Percentiles rank a stretch among this genome's conserved stretches.
phyloP scores from a whole-genome alignment of 2,329 filamentous ascomycete genomes.

The Gyromitra esculenta region DNA sequence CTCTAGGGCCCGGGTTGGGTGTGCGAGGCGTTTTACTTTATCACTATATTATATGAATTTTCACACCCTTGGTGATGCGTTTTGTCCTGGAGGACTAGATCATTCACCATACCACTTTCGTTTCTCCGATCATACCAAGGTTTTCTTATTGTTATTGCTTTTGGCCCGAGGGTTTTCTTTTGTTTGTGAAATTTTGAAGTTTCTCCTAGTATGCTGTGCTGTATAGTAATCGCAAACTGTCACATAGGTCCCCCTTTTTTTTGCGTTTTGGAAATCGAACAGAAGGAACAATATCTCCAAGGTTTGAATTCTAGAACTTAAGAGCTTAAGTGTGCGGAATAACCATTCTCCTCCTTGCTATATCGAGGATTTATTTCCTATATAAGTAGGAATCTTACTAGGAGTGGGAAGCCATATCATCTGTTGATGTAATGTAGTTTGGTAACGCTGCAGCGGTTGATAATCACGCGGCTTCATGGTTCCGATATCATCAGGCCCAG shows the following conservation, averaged over 20 bases:
- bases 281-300: not conserved
- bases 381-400: too few relatives aligned
- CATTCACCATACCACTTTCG: slow-evolving; percentile 18
- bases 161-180: slow-evolving; percentile 58
- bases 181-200: slow-evolving; percentile 57
- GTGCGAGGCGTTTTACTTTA: slow-evolving; percentile 46
- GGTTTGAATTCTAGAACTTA: not conserved
- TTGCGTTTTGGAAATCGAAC: slow-evolving; percentile 12
- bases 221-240: slow-evolving; percentile 34
- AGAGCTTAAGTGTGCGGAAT: not conserved
- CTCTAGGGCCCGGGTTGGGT: slow-evolving; percentile 39
- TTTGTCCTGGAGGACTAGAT: slow-evolving; percentile 7
- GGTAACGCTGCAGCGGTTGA: too few relatives aligned
- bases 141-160: slow-evolving; percentile 47
- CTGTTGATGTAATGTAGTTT: too few relatives aligned
- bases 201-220: not conserved
- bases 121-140: slow-evolving; percentile 28
- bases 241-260: slow-evolving; percentile 16
- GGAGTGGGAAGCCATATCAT: too few relatives aligned
- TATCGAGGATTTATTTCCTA: too few relatives aligned
- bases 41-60: slow-evolving; percentile 35
- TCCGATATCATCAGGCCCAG: too few relatives aligned
- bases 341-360: too few relatives aligned
- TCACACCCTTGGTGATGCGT: slow-evolving; percentile 10
- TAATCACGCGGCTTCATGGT: too few relatives aligned